phyloP scores from a whole-genome alignment of 2,329 filamentous ascomycete genomes.

The Elsinoe batatas region DNA sequence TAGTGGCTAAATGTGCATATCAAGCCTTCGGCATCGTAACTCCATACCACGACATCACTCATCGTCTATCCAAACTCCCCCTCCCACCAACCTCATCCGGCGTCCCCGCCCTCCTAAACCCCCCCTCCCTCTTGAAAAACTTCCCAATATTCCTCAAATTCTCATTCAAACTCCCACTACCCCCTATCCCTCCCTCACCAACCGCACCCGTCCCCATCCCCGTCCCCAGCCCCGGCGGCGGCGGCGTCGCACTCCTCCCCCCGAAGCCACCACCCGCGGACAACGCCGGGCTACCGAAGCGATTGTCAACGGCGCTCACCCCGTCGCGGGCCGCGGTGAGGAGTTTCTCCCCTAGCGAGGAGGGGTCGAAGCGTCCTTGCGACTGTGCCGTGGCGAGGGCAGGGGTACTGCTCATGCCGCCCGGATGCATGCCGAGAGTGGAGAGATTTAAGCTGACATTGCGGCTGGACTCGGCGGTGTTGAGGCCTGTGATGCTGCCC shows the following conservation, averaged over 20 bases:
- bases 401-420: slow-evolving; percentile 28
- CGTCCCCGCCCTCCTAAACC: slow-evolving; percentile 61
- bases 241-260: slow-evolving; percentile 16
- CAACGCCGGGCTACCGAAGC: slow-evolving; percentile 53
- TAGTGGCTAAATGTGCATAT: no score
- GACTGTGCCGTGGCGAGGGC: slow-evolving; percentile 23
- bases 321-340: slow-evolving; percentile 81
- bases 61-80: slow-evolving; percentile 14
- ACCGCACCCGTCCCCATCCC: slow-evolving; percentile 20
- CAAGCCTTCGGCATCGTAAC: no score
- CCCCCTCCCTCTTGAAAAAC: slow-evolving; percentile 84
- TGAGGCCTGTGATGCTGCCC: slow-evolving; percentile 11
- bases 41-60: no score
- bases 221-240: slow-evolving; percentile 19
- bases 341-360: slow-evolving; percentile 74
- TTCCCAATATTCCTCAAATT: slow-evolving; percentile 94
- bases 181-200: slow-evolving; percentile 11
- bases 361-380: slow-evolving; percentile 59
- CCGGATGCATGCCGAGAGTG: slow-evolving; percentile 32
- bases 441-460: slow-evolving; percentile 12
- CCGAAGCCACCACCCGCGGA: slow-evolving; percentile 14
- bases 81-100: slow-evolving; percentile 13
- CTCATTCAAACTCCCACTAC: slow-evolving; percentile 71
- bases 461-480: slow-evolving; percentile 14
- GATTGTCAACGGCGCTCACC: slow-evolving; percentile 43